phyloP scores from a whole-genome alignment of 164 flowering plant genomes.

The Magnolia changhungtana region DNA sequence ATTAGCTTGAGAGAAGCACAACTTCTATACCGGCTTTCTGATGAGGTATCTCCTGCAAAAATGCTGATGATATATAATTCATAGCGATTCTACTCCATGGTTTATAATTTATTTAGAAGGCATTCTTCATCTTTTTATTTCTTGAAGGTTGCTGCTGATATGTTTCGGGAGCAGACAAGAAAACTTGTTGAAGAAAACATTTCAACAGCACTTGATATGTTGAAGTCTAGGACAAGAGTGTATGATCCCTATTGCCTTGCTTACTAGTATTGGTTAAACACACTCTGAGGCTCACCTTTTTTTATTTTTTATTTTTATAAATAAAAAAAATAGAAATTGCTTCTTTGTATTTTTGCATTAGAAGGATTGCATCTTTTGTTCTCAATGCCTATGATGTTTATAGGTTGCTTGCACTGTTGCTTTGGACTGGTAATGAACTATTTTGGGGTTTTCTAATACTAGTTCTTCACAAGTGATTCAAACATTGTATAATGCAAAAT shows the following conservation, averaged over 20 bases:
- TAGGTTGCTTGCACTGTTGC: too few relatives aligned
- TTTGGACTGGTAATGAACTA: too few relatives aligned
- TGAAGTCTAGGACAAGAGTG: slow-evolving; percentile 76
- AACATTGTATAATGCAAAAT: too few relatives aligned
- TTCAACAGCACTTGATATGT: slow-evolving; percentile 47
- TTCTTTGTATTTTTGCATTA: too few relatives aligned
- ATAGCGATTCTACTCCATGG: not conserved
- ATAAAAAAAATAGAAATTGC: too few relatives aligned
- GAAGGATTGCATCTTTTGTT: too few relatives aligned
- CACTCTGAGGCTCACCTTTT: too few relatives aligned
- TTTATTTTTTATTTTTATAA: too few relatives aligned
- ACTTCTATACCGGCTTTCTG: slow-evolving; percentile 61
- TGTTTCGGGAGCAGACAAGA: slow-evolving; percentile 72
- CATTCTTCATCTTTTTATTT: slow-evolving; percentile 1
- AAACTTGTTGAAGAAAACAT: slow-evolving; percentile 76
- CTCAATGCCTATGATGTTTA: too few relatives aligned
- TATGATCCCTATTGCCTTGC: slow-evolving; percentile 27
- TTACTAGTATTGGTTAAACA: not conserved
- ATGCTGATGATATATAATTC: not conserved
- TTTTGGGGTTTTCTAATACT: too few relatives aligned
- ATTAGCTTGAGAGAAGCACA: slow-evolving; percentile 69
- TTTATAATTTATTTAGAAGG: not conserved
- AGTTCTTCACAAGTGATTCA: too few relatives aligned
- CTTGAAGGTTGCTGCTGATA: slow-evolving; percentile 82
- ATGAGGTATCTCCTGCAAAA: slow-evolving; percentile 60